Conservation (phyloP, 768 basidiomycete species). For the Russula virescens region DNA sequence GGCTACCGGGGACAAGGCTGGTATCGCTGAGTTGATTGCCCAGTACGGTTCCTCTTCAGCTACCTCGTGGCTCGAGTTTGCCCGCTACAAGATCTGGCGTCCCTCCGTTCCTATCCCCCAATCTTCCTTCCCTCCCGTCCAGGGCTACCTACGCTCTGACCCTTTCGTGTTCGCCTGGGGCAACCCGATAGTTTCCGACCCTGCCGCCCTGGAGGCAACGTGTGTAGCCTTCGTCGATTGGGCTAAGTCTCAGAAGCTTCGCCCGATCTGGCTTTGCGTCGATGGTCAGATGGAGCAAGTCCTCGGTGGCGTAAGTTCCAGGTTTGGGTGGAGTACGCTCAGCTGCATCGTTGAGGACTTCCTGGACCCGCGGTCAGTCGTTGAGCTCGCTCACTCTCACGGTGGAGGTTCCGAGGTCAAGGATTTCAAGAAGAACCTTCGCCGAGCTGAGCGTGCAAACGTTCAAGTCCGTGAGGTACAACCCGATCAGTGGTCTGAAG, state of each 20-base stretch:
- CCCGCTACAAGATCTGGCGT: slow-evolving; percentile 43
- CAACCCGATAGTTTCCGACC: slow-evolving; percentile 23
- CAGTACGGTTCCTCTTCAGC: slow-evolving; percentile 62
- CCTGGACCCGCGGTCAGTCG: slow-evolving; percentile 37
- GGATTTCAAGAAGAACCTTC: slow-evolving; percentile 56
- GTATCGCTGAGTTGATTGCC: slow-evolving; percentile 43
- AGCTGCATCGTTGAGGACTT: slow-evolving; percentile 60
- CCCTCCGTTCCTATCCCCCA: slow-evolving; percentile 56
- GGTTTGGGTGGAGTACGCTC: slow-evolving; percentile 53
- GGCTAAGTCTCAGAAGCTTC: slow-evolving; percentile 40
- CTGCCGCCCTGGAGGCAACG: slow-evolving; percentile 39
- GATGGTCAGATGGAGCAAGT: slow-evolving; percentile 46
- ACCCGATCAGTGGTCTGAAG: slow-evolving; percentile 37
- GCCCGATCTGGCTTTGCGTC: slow-evolving; percentile 57
- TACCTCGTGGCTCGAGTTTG: slow-evolving; percentile 63
- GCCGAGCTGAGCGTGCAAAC: slow-evolving; percentile 49
- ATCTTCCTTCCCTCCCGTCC: slow-evolving; percentile 51
- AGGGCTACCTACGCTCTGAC: slow-evolving; percentile 55
- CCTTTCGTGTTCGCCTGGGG: slow-evolving; percentile 32
- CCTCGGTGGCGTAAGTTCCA: slow-evolving; percentile 35
- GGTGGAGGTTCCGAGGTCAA: slow-evolving; percentile 37
- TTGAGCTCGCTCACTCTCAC: slow-evolving; percentile 38
- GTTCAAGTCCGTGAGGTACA: slow-evolving; percentile 45
- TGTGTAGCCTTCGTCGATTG: slow-evolving; percentile 39
- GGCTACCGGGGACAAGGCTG: slow-evolving; percentile 15